These are phyloP conservation scores for Lipomyces starkeyi DNA, from an alignment of 805 yeast species.

Conservation along the genomic window DNA sequence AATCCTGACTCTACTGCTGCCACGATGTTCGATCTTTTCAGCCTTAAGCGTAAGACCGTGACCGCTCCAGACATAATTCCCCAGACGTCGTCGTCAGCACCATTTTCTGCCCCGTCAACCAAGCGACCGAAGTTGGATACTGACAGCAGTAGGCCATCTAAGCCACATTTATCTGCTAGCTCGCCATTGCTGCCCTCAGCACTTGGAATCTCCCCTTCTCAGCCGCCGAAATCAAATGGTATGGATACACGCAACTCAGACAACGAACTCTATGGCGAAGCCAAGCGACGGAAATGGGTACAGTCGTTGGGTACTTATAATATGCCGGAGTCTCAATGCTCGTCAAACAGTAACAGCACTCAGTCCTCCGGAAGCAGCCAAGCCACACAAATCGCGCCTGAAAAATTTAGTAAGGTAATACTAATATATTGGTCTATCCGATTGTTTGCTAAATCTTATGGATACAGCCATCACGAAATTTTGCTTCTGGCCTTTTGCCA, in stretches of 20 bases:
- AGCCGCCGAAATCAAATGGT: not conserved
- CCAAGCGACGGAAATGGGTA: conserved; percentile 8
- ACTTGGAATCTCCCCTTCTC: not conserved
- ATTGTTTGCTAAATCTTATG: not conserved
- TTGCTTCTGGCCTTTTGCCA: not conserved
- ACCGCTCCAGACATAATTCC: not conserved
- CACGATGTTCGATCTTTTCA: not conserved
- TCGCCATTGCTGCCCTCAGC: not conserved
- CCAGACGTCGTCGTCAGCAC: not conserved
- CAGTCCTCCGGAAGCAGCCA: not conserved
- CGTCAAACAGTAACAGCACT: not conserved
- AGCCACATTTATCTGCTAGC: not conserved
- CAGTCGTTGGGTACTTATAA: conserved; percentile 5
- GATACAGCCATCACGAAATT: not conserved
- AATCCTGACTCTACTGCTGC: not conserved
- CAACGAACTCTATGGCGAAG: conserved; percentile 18
- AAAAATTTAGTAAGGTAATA: not conserved
- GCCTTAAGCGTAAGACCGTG: conserved; percentile 1
- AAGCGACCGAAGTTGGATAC: conserved; percentile 5
- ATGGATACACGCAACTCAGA: not conserved
- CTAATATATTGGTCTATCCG: not conserved
- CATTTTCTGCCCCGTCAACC: not conserved
- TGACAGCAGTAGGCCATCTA: not conserved
- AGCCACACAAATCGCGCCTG: not conserved
- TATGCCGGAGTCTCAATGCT: conserved; percentile 18